Percentiles rank a stretch among this genome's conserved stretches.
phyloP scores from a whole-genome alignment of 2,329 filamentous ascomycete genomes.

The Paraphaeosphaeria minitans region DNA sequence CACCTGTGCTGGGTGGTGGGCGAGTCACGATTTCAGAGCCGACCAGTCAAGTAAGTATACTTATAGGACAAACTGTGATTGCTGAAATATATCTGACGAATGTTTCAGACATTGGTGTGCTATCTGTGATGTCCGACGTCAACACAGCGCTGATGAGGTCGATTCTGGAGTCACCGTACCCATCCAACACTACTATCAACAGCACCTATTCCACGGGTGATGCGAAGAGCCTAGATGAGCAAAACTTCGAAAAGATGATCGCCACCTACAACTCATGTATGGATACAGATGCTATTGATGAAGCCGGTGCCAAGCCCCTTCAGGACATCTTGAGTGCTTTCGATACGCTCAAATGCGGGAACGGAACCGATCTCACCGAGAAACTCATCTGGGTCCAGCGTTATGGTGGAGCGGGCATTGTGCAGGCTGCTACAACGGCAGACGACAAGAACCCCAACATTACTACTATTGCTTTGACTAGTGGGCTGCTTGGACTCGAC shows the following conservation, averaged over 20 bases:
- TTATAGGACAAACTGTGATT: constrained; percentile 23
- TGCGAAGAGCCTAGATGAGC: constrained; percentile 54
- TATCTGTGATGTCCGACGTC: constrained; percentile 14
- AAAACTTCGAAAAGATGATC: constrained; percentile 69
- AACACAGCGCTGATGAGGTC: constrained; percentile 56
- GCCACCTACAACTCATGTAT: constrained; percentile 67
- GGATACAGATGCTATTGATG: constrained; percentile 60
- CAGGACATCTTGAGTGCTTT: constrained; percentile 55
- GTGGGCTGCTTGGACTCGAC: constrained; percentile 49
- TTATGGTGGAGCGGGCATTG: constrained; percentile 35
- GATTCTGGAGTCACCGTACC: constrained; percentile 63
- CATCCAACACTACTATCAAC: constrained; percentile 16
- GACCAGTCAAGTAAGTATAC: constrained; percentile 64
- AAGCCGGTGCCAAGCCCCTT: constrained; percentile 61
- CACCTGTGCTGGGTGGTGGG: constrained; percentile 68
- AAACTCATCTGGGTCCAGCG: constrained; percentile 52
- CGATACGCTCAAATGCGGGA: constrained; percentile 8
- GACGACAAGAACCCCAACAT: constrained; percentile 12
- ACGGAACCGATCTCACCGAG: constrained; percentile 47
- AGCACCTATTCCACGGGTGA: constrained; percentile 10
- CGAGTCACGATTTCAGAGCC: constrained; percentile 65
- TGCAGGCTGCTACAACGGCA: not conserved
- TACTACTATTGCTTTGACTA: constrained; percentile 52
- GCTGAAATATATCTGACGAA: not conserved
- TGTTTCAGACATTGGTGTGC: constrained; percentile 9